phyloP scores from a whole-genome alignment of 768 basidiomycete species.

The Tylopilus felleus region DNA sequence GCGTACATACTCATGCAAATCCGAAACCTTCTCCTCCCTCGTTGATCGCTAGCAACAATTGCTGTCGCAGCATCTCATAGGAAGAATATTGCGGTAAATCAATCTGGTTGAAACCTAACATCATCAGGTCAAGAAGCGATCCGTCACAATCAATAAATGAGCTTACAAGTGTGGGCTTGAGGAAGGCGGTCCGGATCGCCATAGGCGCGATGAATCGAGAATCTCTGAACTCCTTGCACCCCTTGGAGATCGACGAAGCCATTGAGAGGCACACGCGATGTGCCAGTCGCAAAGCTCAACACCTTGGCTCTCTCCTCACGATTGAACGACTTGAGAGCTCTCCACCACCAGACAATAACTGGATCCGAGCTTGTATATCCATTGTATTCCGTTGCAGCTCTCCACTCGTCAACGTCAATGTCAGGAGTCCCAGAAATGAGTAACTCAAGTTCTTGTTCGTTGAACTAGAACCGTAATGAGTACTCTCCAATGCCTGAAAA shows the following conservation, averaged over 20 bases:
- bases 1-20: slow-evolving; percentile 47
- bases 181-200: slow-evolving; percentile 81
- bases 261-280: slow-evolving; percentile 88
- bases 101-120: slow-evolving; percentile 86
- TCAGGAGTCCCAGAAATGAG: slow-evolving; percentile 97
- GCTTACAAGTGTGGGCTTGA: slow-evolving; percentile 86
- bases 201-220: slow-evolving; percentile 94
- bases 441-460: slow-evolving; percentile 90
- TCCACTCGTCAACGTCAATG: slow-evolving; percentile 98
- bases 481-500: not conserved
- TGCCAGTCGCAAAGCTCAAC: slow-evolving; percentile 92
- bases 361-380: slow-evolving; percentile 88
- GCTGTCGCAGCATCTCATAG: slow-evolving; percentile 94
- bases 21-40: slow-evolving; percentile 97
- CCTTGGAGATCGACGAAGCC: slow-evolving; percentile 96
- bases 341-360: slow-evolving; percentile 99
- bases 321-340: slow-evolving; percentile 95
- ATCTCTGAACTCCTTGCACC: slow-evolving; percentile 89
- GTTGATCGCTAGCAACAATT: slow-evolving; percentile 86
- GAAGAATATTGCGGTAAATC: slow-evolving; percentile 93
- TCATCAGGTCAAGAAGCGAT: slow-evolving; percentile 13
- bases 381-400: slow-evolving; percentile 87
- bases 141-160: not conserved
- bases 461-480: slow-evolving; percentile 56
- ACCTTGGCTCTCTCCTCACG: slow-evolving; percentile 97